phyloP scores from a whole-genome alignment of 495 filamentous ascomycete species.

The Platismatia glauca region DNA sequence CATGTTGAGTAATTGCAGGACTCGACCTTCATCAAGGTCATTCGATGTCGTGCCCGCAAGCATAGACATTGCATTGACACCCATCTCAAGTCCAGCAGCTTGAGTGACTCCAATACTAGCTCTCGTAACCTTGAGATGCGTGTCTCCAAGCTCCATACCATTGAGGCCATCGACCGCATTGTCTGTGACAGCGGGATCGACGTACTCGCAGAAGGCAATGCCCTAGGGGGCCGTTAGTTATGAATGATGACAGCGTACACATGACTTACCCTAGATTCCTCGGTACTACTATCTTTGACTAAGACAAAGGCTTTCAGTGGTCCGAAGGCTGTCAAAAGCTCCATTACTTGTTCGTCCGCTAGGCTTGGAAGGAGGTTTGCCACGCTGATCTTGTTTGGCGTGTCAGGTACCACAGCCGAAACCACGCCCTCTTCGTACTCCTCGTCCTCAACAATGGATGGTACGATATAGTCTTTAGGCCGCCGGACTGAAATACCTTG shows the following conservation, averaged over 20 bases:
- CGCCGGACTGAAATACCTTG: slow-evolving; percentile 72
- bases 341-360: slow-evolving; percentile 80
- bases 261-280: slow-evolving; percentile 73
- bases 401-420: slow-evolving; percentile 76
- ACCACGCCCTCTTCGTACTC: slow-evolving; percentile 70
- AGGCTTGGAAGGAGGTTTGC: slow-evolving; percentile 82
- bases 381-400: slow-evolving; percentile 88
- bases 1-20: slow-evolving; percentile 94
- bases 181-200: slow-evolving; percentile 64
- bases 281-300: slow-evolving; percentile 78
- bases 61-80: slow-evolving; percentile 98
- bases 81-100: slow-evolving; percentile 81
- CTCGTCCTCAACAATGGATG: slow-evolving; percentile 64
- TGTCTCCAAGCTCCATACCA: slow-evolving; percentile 83
- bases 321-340: slow-evolving; percentile 82
- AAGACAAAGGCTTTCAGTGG: slow-evolving; percentile 87
- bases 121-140: slow-evolving; percentile 71
- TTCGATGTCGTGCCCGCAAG: slow-evolving; percentile 84
- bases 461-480: slow-evolving; percentile 97
- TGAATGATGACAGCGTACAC: slow-evolving; percentile 8
- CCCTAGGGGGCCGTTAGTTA: slow-evolving; percentile 47
- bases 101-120: slow-evolving; percentile 91
- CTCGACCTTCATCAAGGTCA: slow-evolving; percentile 65
- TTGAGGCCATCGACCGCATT: slow-evolving; percentile 88
- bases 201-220: slow-evolving; percentile 94